Conservation (phyloP, 2,329 filamentous ascomycete species). For the Clonostachys solani region DNA sequence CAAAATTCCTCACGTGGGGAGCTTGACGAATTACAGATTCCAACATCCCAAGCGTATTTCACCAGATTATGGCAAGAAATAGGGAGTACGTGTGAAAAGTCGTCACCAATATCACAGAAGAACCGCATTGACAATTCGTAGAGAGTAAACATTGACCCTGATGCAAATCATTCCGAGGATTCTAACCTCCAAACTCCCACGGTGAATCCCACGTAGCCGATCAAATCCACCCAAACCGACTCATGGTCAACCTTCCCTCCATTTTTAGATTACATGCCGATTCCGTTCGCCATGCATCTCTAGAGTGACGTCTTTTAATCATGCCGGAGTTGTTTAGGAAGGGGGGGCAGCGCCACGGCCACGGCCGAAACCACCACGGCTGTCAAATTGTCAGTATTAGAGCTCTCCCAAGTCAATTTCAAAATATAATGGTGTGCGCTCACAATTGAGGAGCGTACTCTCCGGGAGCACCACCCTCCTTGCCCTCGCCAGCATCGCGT, state of each 20-base stretch:
- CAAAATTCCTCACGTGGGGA: too few species aligned
- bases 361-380: constrained; percentile 86
- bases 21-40: too few species aligned
- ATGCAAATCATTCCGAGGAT: constrained; percentile 45
- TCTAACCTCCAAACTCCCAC: constrained; percentile 43
- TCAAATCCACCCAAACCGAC: constrained; percentile 29
- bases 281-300: constrained; percentile 36
- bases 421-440: constrained; percentile 28
- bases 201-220: constrained; percentile 32
- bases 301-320: constrained; percentile 36
- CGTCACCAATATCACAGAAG: neutral
- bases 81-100: too few species aligned
- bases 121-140: constrained; percentile 31
- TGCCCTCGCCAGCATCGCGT: constrained; percentile 79
- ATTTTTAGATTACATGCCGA: constrained; percentile 43
- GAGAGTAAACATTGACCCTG: constrained; percentile 42
- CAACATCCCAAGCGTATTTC: too few species aligned
- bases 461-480: constrained; percentile 89
- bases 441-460: constrained; percentile 90
- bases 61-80: too few species aligned
- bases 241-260: constrained; percentile 32
- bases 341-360: constrained; percentile 75
- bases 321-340: constrained; percentile 45
- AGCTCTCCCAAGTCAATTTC: neutral
- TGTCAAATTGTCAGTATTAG: constrained; percentile 22